These are phyloP conservation scores for Eutrema heterophyllum DNA, from an alignment of 345 rosid species.

Conservation along the genomic window DNA sequence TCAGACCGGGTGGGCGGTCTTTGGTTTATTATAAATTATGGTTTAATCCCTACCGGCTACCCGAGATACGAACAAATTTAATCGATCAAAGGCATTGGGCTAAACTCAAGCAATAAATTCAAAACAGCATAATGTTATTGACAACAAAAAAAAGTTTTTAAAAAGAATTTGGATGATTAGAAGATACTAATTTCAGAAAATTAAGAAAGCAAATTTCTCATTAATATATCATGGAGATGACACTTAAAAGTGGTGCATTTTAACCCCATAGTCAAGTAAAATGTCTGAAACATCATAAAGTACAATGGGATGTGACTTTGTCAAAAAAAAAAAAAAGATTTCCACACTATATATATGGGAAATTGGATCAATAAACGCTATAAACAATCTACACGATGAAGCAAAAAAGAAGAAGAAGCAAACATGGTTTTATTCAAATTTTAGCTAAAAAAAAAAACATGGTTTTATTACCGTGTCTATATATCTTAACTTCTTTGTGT, in stretches of 20 bases:
- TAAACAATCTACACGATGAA: not conserved
- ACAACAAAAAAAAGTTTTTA: too few relatives aligned
- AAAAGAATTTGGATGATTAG: not conserved
- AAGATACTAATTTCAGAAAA: not conserved
- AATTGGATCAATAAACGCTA: not conserved
- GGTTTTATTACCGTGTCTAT: too few relatives aligned
- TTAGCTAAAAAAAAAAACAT: too few relatives aligned
- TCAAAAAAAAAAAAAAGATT: not conserved
- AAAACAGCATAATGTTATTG: not conserved
- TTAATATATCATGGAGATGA: not conserved
- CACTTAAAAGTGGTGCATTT: not conserved
- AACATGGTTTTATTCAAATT: too few relatives aligned
- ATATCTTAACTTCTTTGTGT: not conserved
- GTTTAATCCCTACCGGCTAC: too few relatives aligned
- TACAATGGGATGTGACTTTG: conserved; percentile 11
- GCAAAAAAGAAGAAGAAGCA: not conserved
- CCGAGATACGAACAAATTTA: not conserved
- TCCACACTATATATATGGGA: not conserved
- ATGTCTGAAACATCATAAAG: conserved; percentile 1
- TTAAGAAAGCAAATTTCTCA: not conserved
- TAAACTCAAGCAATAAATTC: too few relatives aligned
- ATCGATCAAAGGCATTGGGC: not conserved
- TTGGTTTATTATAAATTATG: not conserved
- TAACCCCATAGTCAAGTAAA: conserved; percentile 17
- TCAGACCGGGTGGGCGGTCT: not conserved